Percentiles rank a stretch among this genome's conserved stretches.
Evolutionary conservation across 2,329 filamentous ascomycete genomes (phyloP).

Genomic region (Colletotrichum sojae): DNA sequence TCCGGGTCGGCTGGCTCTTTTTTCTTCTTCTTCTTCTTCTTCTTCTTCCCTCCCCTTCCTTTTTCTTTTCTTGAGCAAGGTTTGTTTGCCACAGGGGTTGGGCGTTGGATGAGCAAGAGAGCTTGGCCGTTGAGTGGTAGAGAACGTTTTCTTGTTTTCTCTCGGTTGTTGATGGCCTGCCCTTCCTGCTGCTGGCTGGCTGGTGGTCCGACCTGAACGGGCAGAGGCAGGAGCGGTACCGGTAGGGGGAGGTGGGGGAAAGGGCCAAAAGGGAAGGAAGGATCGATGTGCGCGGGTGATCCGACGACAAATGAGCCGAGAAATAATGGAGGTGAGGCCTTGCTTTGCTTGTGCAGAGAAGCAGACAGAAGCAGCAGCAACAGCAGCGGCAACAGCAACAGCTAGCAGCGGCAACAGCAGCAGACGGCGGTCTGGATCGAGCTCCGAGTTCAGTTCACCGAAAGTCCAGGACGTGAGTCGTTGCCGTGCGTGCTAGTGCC

Average conservation of each 20-base stretch:
- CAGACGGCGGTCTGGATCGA: neutral
- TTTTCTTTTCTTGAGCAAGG: slow-evolving; percentile 10
- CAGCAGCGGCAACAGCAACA: slow-evolving; percentile 2
- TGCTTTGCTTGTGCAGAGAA: too few species aligned
- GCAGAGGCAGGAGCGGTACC: neutral
- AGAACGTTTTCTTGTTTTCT: slow-evolving; percentile 21
- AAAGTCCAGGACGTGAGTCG: slow-evolving; percentile 36
- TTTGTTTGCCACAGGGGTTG: slow-evolving; percentile 36
- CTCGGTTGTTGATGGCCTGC: slow-evolving; percentile 13
- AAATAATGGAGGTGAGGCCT: neutral
- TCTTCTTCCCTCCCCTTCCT: too few species aligned
- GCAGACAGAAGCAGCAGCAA: neutral
- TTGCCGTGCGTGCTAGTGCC: slow-evolving; percentile 35
- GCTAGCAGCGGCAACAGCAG: slow-evolving; percentile 2
- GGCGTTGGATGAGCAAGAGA: slow-evolving; percentile 15
- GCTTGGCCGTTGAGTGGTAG: slow-evolving; percentile 18
- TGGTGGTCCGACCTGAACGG: neutral
- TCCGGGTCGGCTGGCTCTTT: neutral
- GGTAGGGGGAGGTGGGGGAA: neutral
- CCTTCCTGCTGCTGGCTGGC: neutral
- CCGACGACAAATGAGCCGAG: neutral
- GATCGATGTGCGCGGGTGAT: neutral
- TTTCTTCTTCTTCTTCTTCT: too few species aligned
- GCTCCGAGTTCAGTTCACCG: slow-evolving; percentile 23
- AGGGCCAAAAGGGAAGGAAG: neutral